Evolutionary conservation across 108 stramenopile genomes (phyloP), one percentile per base, ranked within the genome.

Genomic region (Craspedostauros australis): DNA sequence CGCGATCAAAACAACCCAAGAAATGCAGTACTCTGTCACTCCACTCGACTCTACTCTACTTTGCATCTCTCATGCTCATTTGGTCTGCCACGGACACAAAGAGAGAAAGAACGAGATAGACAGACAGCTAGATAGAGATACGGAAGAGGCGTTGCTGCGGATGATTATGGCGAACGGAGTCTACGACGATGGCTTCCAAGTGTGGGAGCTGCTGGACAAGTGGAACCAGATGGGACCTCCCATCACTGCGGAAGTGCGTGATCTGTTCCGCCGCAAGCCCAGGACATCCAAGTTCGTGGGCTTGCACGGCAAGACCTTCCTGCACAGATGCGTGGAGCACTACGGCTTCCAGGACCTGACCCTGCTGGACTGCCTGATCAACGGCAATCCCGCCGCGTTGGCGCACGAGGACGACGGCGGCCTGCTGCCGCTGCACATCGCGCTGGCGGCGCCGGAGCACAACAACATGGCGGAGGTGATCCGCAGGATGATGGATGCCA

Each of bases 111-210:
- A n/a, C n/a, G n/a, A n/a, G n/a, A n/a, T n/a, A n/a, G n/a, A n/a
- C n/a, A n/a, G n/a, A n/a, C n/a, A n/a, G n/a, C n/a, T n/a, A n/a
- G n/a, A n/a, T n/a, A n/a, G n/a, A n/a, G n/a, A n/a, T n/a, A n/a
- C n/a, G n/a, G n/a, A n/a, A n/a, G n/a, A n/a, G n/a, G n/a, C n/a
- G n/a, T n/a, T n/a, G n/a, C n/a, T n/a, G n/a, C n/a, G n/a, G n/a
- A n/a, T n/a, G n/a, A n/a, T n/a, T n/a, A n/a, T n/a, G n/a, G n/a
- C n/a, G n/a, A n/a, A n/a, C n/a, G n/a, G n/a, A n/a, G n/a, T 57
- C 45, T 66, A 66, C 34, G 49, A 66, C 29, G 64, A 66, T 32
- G 54, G 33, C 2, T 66, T 50, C 34, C 55, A 66, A 57, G 44
- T 66, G 28, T 56, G 57, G 27, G 55, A 40, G n/a, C 37, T 66